phyloP scores from a whole-genome alignment of 2,329 filamentous ascomycete species.

The Colletotrichum magnum region DNA sequence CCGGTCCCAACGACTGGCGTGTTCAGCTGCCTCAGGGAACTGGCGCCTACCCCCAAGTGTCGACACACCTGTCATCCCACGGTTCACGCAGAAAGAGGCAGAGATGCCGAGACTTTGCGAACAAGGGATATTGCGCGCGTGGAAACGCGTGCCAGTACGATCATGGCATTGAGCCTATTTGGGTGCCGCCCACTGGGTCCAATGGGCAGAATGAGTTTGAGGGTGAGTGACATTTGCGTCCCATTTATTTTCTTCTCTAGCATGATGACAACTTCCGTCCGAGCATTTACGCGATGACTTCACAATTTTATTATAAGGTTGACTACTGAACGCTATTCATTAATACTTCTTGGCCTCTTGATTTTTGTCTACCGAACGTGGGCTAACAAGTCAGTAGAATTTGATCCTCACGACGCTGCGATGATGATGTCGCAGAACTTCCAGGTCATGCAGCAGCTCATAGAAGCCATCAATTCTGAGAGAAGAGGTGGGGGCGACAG shows the following conservation, averaged over 20 bases:
- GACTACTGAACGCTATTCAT: constrained; percentile 47
- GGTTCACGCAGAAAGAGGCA: constrained; percentile 54
- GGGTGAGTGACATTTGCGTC: constrained; percentile 12
- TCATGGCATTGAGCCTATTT: constrained; percentile 64
- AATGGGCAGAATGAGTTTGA: constrained; percentile 25
- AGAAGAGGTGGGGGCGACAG: constrained; percentile 42
- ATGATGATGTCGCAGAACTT: constrained; percentile 41
- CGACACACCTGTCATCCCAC: constrained; percentile 13
- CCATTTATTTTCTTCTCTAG: constrained; percentile 10
- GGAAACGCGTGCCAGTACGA: constrained; percentile 78
- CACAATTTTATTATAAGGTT: constrained; percentile 45
- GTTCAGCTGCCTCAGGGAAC: constrained; percentile 6
- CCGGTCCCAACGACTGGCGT: constrained; percentile 25
- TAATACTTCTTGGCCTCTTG: neutral
- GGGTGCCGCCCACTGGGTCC: constrained; percentile 28
- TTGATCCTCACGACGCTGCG: constrained; percentile 40
- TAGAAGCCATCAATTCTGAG: constrained; percentile 43
- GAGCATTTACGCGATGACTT: constrained; percentile 43
- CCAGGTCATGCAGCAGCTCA: constrained; percentile 39
- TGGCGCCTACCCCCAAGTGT: constrained; percentile 2
- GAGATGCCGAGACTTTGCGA: constrained; percentile 79
- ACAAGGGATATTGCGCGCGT: constrained; percentile 78
- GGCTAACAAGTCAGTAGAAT: constrained; percentile 37
- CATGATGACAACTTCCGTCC: constrained; percentile 42
- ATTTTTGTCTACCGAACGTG: neutral